Evolutionary conservation across 148 eudicot species (phyloP), one percentile per base, ranked within the genome.

Genomic region (Rhododendron molle): DNA sequence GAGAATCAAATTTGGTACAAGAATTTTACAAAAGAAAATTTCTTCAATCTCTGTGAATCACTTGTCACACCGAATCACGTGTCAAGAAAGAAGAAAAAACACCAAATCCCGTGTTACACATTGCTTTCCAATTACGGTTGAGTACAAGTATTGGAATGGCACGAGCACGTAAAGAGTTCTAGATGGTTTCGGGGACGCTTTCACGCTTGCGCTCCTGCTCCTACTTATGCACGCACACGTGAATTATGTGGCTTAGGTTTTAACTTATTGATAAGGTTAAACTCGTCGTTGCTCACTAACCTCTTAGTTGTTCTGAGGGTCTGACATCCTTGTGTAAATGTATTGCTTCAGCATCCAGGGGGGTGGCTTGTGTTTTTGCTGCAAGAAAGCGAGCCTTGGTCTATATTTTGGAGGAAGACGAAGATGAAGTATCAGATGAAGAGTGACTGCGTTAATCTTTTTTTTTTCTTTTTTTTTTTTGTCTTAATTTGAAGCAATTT

Each of bases 391-490:
- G 99, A 50, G 99, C 99, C n/a, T 85, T 97, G 91, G 99, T 97
- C 54, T 97, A 97, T 90, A 97, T 97, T 83, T 89, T 97, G 50
- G 99, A 97, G 81, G 99, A 97, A 95, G 99, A 97, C 83, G 99
- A 97, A 89, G 99, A 96, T 82, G 99, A 96, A 81, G 89, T 87
- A 52, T 91, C 98, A 26, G 98, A 97, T 88, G 89, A 89, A 85
- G 99, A 97, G 67, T 97, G 84, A 91, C 50, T 65, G 23, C n/a
- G 69, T 77, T 76, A 16, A 11, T 14, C 43, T n/a, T 30, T 38
- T 38, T 11, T 44, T 43, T 10, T 82, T 5, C 16, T 47, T 4
- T 40, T 5, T 1, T 50, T 28, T 81, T n/a, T 15, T 62, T 7
- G 1, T 32, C 12, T 43, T 69, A 47, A 13, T 78, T 44, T 12